Base-by-base conservation (phyloP, 305 asterid genomes). In the Fraxinus sp. region DNA sequence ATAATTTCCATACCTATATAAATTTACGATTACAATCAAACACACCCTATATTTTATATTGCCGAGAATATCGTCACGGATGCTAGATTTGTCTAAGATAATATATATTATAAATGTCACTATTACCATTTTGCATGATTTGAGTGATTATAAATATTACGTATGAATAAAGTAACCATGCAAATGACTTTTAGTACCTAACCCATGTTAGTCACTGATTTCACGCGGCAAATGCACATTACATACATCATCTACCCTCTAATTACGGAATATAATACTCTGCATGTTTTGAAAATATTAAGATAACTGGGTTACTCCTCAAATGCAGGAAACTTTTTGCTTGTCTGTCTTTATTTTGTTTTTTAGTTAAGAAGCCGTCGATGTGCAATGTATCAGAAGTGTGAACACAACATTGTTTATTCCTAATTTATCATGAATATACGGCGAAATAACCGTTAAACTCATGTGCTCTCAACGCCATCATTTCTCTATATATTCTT, bases 361-460 rank as follows among this genome's bases (percentile, higher is more conserved):
- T 7, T 7, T 36, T 7, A 6, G 0, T 52, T 52, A n/a, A 14
- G 24, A 52, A 52, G 64, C 5, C 24, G 8, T 16, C 20, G n/a
- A 4, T 14, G 62, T 52, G 62, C 18, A 41, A 10, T 41, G 52
- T 41, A 41, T 14, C 57, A 13, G 6, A 13, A 68, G 30, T 68
- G 3, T 68, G 16, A 11, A 68, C 75, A 11, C 72, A 68, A 28
- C 8, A 11, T 68, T 28, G 20, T 28, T 66, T 66, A 3, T 26
- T 66, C 14, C n/a, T 0, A 66, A 24, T 66, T 64, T 74, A 5
- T 49, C 79, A 46, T 16, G 3, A 71, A 84, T 57, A 49, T 55
- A 2, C 80, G 82, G 80, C 89, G 87, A 77, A 81, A 81, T 36
- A 84, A 66, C 75, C 83, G 89, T 81, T 64, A 41, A 74, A 28